A percentile compares a stretch with the other conserved stretches of the same genome.
Evolutionary conservation across 2,329 filamentous ascomycete species (phyloP).

Genomic region (Stenocarpella maydis): DNA sequence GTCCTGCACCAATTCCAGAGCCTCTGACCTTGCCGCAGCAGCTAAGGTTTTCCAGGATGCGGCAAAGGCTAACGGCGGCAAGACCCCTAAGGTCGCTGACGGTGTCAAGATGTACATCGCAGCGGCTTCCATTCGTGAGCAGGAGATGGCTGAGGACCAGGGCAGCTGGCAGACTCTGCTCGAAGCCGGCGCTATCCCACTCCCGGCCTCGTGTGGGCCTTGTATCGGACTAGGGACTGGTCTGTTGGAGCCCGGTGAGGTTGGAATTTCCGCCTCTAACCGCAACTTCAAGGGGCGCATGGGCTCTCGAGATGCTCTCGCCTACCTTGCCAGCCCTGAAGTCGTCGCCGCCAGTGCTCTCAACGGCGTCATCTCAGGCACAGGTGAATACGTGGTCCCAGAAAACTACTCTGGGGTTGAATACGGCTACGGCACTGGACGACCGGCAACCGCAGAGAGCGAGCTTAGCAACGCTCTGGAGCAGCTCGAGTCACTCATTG

Average conservation of each 20-base stretch:
- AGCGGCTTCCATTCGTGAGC: slow-evolving; percentile 82
- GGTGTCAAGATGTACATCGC: slow-evolving; percentile 90
- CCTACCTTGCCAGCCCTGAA: slow-evolving; percentile 88
- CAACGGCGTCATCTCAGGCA: slow-evolving; percentile 74
- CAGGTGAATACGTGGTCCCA: slow-evolving; percentile 80
- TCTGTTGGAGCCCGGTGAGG: slow-evolving; percentile 83
- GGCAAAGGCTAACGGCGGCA: slow-evolving; percentile 61
- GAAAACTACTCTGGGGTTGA: slow-evolving; percentile 72
- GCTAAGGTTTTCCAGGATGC: slow-evolving; percentile 87
- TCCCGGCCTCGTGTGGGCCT: slow-evolving; percentile 78
- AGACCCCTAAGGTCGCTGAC: slow-evolving; percentile 73
- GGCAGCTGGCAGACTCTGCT: slow-evolving; percentile 87
- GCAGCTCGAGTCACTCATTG: slow-evolving; percentile 71
- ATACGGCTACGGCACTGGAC: slow-evolving; percentile 75
- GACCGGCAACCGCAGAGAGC: slow-evolving; percentile 70
- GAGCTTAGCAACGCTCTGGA: slow-evolving; percentile 75
- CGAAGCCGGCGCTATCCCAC: slow-evolving; percentile 74
- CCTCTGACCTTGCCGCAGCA: slow-evolving; percentile 82
- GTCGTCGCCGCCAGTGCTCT: slow-evolving; percentile 91
- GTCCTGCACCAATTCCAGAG: slow-evolving; percentile 88
- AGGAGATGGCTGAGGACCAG: slow-evolving; percentile 76
- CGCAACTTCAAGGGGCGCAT: slow-evolving; percentile 93
- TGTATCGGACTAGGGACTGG: slow-evolving; percentile 86
- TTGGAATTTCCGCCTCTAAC: slow-evolving; percentile 85
- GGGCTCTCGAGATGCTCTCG: slow-evolving; percentile 80